These are phyloP conservation scores for Aspergillus sp. DNA, from an alignment of 2,329 filamentous ascomycete species.

Conservation along the genomic window DNA sequence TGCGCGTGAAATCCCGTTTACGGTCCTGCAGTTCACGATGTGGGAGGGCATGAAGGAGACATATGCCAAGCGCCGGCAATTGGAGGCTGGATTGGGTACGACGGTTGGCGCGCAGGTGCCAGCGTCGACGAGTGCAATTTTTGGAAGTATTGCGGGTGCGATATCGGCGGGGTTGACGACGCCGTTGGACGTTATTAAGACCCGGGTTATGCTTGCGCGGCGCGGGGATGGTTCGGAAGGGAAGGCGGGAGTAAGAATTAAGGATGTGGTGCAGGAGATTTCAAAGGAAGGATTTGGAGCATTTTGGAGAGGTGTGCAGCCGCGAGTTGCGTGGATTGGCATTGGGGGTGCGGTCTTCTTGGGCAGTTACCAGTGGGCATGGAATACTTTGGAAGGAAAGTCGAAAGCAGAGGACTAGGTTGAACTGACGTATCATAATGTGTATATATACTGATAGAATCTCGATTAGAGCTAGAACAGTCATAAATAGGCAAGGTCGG, in stretches of 20 bases:
- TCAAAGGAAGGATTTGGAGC: conserved; percentile 50
- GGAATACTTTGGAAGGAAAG: conserved; percentile 67
- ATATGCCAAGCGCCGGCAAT: conserved; percentile 34
- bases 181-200: conserved; percentile 94
- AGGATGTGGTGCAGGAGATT: conserved; percentile 63
- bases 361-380: conserved; percentile 87
- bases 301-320: conserved; percentile 61
- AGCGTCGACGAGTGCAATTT: conserved; percentile 77
- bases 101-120: conserved; percentile 52
- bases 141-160: conserved; percentile 80
- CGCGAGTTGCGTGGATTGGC: conserved; percentile 90
- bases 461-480: background rate
- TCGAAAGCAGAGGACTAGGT: conserved; percentile 27
- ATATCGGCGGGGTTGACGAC: conserved; percentile 87
- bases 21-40: conserved; percentile 92
- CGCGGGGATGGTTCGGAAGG: conserved; percentile 58
- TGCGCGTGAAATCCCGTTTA: conserved; percentile 94
- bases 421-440: conserved; percentile 11
- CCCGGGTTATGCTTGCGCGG: conserved; percentile 85
- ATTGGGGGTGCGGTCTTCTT: conserved; percentile 92
- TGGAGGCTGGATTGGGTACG: background rate
- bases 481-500: background rate
- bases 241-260: conserved; percentile 30
- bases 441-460: conserved; percentile 16
- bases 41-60: conserved; percentile 85